Conservation (phyloP, 2,329 filamentous ascomycete species). For the Aureobasidium melanogenum region DNA sequence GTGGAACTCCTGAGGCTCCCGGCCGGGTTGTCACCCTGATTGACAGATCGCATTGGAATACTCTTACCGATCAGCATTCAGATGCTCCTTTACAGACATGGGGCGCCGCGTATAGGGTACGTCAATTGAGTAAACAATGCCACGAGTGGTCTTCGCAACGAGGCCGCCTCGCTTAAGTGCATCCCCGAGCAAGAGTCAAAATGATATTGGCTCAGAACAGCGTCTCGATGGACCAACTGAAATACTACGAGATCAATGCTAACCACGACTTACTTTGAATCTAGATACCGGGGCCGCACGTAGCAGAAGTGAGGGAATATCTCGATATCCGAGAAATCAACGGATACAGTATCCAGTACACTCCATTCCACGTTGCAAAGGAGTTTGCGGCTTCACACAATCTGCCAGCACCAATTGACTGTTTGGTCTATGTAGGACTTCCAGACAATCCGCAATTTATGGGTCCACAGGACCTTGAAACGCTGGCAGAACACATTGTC, state of each 20-base stretch:
- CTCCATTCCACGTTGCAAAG: slow-evolving; percentile 62
- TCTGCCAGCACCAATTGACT: slow-evolving; percentile 34
- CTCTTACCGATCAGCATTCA: slow-evolving; percentile 55
- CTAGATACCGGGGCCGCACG: slow-evolving; percentile 62
- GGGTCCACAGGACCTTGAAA: slow-evolving; percentile 69
- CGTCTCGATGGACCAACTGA: not conserved
- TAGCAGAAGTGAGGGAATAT: slow-evolving; percentile 75
- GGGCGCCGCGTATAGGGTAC: slow-evolving; percentile 68
- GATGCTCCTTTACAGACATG: slow-evolving; percentile 61
- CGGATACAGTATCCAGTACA: slow-evolving; percentile 89
- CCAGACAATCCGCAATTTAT: slow-evolving; percentile 90
- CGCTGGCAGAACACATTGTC: slow-evolving; percentile 72
- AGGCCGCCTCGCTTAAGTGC: not conserved
- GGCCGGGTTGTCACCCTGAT: slow-evolving; percentile 93
- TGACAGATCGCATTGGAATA: slow-evolving; percentile 72
- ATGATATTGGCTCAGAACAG: not conserved
- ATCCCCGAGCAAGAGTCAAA: not conserved
- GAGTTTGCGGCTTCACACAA: slow-evolving; percentile 35
- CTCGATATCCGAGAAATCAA: slow-evolving; percentile 97
- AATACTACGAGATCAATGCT: not conserved
- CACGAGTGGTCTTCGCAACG: not conserved
- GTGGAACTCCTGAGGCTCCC: slow-evolving; percentile 78
- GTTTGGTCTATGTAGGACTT: slow-evolving; percentile 87
- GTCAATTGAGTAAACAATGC: not conserved
- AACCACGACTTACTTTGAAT: slow-evolving; percentile 14